phyloP scores from a whole-genome alignment of 176 grass and related monocot genomes.

The Ananas comosus region DNA sequence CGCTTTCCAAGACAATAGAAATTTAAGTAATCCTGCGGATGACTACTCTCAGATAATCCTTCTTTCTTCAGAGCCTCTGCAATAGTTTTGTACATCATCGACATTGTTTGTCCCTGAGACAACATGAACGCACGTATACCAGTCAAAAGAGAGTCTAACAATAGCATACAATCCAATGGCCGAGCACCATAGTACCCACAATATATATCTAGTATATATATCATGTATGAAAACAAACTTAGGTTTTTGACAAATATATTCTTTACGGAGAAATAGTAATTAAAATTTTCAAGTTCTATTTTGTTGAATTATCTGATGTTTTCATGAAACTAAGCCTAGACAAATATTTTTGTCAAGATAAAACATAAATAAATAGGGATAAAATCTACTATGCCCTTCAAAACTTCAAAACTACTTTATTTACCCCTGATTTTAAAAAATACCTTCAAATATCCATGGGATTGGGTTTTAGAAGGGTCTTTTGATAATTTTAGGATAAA shows the following conservation, averaged over 20 bases:
- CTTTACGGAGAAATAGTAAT: background rate
- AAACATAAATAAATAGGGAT: no score
- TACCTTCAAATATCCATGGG: no score
- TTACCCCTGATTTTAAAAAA: no score
- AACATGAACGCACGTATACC: background rate
- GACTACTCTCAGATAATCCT: conserved; percentile 24
- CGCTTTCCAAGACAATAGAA: conserved; percentile 62
- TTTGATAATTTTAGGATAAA: no score
- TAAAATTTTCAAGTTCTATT: background rate
- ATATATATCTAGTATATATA: background rate
- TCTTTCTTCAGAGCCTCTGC: conserved; percentile 36
- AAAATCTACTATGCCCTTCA: no score
- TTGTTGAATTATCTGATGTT: background rate
- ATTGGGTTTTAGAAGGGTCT: no score
- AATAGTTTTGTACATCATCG: conserved; percentile 48
- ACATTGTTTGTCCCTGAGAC: conserved; percentile 55
- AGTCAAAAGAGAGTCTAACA: no score
- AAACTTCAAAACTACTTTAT: no score
- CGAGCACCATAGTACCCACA: background rate
- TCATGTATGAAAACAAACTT: no score
- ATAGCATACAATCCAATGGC: background rate
- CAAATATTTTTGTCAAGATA: no score
- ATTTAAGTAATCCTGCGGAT: conserved; percentile 50
- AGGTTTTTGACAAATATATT: no score
- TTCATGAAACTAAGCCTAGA: background rate